These are phyloP conservation scores for Epithemia pelagica DNA, from an alignment of 108 stramenopile species.

Conservation along the genomic window DNA sequence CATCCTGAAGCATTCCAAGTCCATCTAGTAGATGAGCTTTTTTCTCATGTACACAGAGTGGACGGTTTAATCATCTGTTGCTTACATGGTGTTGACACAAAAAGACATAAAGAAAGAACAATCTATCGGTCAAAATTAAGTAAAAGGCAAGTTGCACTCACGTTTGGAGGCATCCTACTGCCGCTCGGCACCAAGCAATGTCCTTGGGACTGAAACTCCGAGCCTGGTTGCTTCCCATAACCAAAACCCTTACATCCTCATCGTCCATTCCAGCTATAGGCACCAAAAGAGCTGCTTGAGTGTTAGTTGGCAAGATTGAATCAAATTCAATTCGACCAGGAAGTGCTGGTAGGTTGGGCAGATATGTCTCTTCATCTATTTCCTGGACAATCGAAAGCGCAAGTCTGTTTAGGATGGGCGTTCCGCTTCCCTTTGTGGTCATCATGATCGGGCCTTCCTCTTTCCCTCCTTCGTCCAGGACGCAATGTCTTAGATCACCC, in stretches of 20 bases:
- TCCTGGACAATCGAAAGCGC: slow-evolving; percentile 27
- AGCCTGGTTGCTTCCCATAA: slow-evolving; percentile 66
- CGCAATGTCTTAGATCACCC: background rate
- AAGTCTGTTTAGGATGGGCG: slow-evolving; percentile 66
- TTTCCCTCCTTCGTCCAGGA: background rate
- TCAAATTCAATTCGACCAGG: slow-evolving; percentile 69
- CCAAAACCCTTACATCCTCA: slow-evolving; percentile 28
- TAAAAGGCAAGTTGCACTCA: too few species aligned
- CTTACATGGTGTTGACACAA: too few species aligned
- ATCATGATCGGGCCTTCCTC: background rate
- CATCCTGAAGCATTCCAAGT: too few species aligned
- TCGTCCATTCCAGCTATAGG: slow-evolving; percentile 17
- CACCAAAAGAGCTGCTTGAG: slow-evolving; percentile 64
- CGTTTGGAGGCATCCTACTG: background rate
- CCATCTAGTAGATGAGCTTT: too few species aligned
- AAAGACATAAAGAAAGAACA: too few species aligned
- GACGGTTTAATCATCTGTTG: too few species aligned
- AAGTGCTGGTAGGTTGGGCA: slow-evolving; percentile 76
- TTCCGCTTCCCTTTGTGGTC: slow-evolving; percentile 14
- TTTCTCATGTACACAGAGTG: too few species aligned
- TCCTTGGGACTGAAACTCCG: slow-evolving; percentile 78
- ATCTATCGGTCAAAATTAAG: too few species aligned
- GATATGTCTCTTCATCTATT: slow-evolving; percentile 57
- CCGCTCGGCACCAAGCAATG: slow-evolving; percentile 60
- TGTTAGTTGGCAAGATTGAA: slow-evolving; percentile 66